Percentiles rank a stretch among this genome's conserved stretches.
Evolutionary conservation across 2,329 filamentous ascomycete genomes (phyloP).

Genomic region (Fusarium sp.): DNA sequence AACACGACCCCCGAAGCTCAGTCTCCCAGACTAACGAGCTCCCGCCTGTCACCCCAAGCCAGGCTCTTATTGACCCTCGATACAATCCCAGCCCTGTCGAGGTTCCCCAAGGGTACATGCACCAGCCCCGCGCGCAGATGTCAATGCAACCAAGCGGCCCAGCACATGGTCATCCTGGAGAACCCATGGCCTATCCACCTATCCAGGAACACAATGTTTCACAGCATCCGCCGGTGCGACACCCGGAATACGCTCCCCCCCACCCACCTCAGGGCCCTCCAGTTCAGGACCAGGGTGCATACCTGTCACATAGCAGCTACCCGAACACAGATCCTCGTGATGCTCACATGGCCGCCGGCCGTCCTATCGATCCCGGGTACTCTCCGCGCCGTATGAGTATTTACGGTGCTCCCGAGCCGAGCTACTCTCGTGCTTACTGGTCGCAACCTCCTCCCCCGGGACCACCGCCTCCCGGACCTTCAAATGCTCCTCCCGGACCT

Average conservation of each 20-base stretch:
- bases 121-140: constrained; percentile 42
- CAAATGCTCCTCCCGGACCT: constrained; percentile 28
- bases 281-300: constrained; percentile 44
- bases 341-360: constrained; percentile 45
- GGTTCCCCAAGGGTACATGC: constrained; percentile 42
- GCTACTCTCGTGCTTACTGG: constrained; percentile 52
- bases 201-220: constrained; percentile 43
- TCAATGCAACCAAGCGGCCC: constrained; percentile 41
- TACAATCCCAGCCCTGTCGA: constrained; percentile 41
- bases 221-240: constrained; percentile 45
- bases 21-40: constrained; percentile 43
- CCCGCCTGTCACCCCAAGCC: constrained; percentile 36
- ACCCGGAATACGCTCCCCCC: constrained; percentile 46
- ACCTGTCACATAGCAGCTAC: constrained; percentile 48
- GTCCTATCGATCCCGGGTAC: constrained; percentile 50
- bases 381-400: constrained; percentile 48
- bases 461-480: constrained; percentile 43
- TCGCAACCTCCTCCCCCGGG: constrained; percentile 48
- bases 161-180: constrained; percentile 41
- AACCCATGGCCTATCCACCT: constrained; percentile 44
- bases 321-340: constrained; percentile 47
- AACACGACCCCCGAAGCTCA: constrained; percentile 39
- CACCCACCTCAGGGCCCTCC: constrained; percentile 40
- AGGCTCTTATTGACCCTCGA: constrained; percentile 41
- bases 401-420: constrained; percentile 48